Evolutionary conservation across 164 flowering plant genomes (phyloP).

Genomic region (Vitis amurensis): DNA sequence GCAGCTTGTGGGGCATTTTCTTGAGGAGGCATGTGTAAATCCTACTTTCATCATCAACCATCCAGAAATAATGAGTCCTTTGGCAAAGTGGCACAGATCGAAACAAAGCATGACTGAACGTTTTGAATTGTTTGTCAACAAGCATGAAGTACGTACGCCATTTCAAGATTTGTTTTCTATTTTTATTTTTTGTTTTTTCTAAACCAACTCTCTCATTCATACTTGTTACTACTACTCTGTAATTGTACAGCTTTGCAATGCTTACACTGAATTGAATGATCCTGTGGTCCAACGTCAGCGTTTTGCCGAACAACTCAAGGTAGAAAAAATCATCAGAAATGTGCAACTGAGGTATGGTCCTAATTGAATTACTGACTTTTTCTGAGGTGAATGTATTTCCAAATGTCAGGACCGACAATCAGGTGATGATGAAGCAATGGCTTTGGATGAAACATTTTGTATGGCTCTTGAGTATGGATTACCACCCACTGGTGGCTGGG

Average conservation of each 20-base stretch:
- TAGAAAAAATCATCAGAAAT: slow-evolving; percentile 11
- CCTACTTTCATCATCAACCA: slow-evolving; percentile 92
- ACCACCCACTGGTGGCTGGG: slow-evolving; percentile 99
- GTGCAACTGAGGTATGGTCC: too few relatives aligned
- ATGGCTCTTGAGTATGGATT: slow-evolving; percentile 91
- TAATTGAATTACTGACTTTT: neutral
- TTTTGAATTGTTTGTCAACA: slow-evolving; percentile 88
- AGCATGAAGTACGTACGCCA: slow-evolving; percentile 63
- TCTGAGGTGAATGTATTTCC: slow-evolving; percentile 3
- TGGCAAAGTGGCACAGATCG: slow-evolving; percentile 95
- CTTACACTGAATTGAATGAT: slow-evolving; percentile 96
- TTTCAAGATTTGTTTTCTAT: neutral
- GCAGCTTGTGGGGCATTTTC: slow-evolving; percentile 97
- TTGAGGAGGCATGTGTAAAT: slow-evolving; percentile 87
- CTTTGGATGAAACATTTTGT: slow-evolving; percentile 87
- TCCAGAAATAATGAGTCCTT: slow-evolving; percentile 97
- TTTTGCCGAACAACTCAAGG: slow-evolving; percentile 96
- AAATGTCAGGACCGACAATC: slow-evolving; percentile 78
- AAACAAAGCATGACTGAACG: slow-evolving; percentile 89
- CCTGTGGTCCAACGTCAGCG: slow-evolving; percentile 93
- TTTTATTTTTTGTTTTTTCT: slow-evolving; percentile 2
- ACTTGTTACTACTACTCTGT: neutral
- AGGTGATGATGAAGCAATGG: slow-evolving; percentile 99
- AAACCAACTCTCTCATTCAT: neutral
- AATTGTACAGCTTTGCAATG: slow-evolving; percentile 76